These are phyloP conservation scores for Phytophthora aleatoria DNA, from an alignment of 352 stramenopile species.

Conservation along the genomic window DNA sequence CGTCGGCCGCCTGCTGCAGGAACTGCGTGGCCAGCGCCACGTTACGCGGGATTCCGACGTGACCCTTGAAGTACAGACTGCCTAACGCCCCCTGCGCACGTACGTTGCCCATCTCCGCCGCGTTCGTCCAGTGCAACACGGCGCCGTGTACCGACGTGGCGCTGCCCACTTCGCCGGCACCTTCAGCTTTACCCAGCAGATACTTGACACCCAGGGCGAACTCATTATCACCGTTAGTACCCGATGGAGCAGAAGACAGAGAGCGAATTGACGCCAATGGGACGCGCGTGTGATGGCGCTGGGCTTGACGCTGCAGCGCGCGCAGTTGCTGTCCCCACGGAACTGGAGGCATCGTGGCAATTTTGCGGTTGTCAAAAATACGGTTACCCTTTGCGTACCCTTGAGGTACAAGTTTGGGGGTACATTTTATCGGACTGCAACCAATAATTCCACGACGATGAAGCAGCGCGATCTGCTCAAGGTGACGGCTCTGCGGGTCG, in stretches of 20 bases:
- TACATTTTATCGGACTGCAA: neutral
- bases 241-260: slow-evolving; percentile 15
- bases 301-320: slow-evolving; percentile 21
- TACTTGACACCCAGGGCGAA: slow-evolving; percentile 70
- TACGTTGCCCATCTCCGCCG: slow-evolving; percentile 67
- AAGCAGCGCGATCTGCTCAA: slow-evolving; percentile 64
- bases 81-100: slow-evolving; percentile 76
- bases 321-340: slow-evolving; percentile 17
- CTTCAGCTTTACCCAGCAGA: slow-evolving; percentile 49
- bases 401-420: neutral
- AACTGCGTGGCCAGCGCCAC: slow-evolving; percentile 54
- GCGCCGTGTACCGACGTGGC: slow-evolving; percentile 50
- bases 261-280: slow-evolving; percentile 5
- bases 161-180: slow-evolving; percentile 30
- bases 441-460: slow-evolving; percentile 19
- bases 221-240: slow-evolving; percentile 41
- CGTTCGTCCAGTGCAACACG: slow-evolving; percentile 80
- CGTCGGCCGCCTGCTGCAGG: slow-evolving; percentile 66
- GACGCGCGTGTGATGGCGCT: slow-evolving; percentile 2
- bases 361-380: slow-evolving; percentile 14
- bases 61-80: slow-evolving; percentile 70
- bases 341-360: slow-evolving; percentile 11
- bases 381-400: neutral
- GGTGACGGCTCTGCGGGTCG: slow-evolving; percentile 26
- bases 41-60: slow-evolving; percentile 53